Conservation (phyloP, 352 stramenopile species). For the Pythium rhizo-oryzae region DNA sequence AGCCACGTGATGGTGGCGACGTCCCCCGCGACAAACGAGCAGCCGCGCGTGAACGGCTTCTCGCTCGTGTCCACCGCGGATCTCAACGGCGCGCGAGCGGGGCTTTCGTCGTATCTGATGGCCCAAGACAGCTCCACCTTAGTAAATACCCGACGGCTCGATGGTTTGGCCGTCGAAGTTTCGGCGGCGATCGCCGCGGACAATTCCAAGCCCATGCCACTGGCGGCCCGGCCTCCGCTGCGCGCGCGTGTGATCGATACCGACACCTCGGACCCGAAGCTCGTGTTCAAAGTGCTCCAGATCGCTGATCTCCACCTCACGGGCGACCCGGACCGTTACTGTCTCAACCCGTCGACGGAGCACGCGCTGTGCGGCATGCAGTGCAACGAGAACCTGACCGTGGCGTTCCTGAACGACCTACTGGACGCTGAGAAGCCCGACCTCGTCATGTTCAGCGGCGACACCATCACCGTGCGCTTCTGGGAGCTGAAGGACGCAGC, state of each 20-base stretch:
- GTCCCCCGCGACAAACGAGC: neutral
- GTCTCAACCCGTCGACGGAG: conserved; percentile 18
- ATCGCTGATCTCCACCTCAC: conserved; percentile 60
- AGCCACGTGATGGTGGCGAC: neutral
- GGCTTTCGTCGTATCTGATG: conserved; percentile 1
- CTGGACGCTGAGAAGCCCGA: conserved; percentile 51
- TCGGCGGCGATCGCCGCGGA: neutral
- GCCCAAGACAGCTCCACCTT: neutral
- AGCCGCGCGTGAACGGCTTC: neutral
- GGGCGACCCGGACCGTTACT: conserved; percentile 44
- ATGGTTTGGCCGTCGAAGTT: too few species aligned
- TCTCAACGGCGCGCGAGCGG: neutral
- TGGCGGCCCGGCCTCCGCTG: conserved; percentile 5
- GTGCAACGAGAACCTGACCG: conserved; percentile 52
- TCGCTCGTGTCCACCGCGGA: neutral
- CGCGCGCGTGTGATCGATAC: conserved; percentile 2
- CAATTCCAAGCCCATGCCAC: neutral
- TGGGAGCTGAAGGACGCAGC: conserved; percentile 33
- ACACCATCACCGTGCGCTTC: conserved; percentile 42
- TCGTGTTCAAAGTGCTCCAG: conserved; percentile 63
- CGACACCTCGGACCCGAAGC: neutral
- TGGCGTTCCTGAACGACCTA: conserved; percentile 45
- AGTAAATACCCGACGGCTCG: neutral
- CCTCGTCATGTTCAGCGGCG: conserved; percentile 59
- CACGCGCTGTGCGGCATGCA: conserved; percentile 33